These are phyloP conservation scores for Sclerotiophoma versabilis DNA, from an alignment of 2,329 filamentous ascomycete species.

Conservation along the genomic window DNA sequence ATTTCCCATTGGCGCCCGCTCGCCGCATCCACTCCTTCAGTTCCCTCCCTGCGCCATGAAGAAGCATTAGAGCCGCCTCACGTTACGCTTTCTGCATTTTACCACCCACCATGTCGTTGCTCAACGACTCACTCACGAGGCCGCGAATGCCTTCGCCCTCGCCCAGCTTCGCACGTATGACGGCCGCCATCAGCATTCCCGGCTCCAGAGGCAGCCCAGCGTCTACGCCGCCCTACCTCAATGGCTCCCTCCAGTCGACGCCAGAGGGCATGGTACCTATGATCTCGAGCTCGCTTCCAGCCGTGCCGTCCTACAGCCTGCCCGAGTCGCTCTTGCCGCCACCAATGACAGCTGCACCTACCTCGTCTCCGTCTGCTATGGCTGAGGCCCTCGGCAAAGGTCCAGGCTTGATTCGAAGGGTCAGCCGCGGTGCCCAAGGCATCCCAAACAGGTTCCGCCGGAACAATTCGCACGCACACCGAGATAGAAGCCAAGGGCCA, in stretches of 20 bases:
- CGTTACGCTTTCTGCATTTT: slow-evolving; percentile 18
- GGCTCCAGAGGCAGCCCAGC: slow-evolving; percentile 51
- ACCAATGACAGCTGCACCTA: slow-evolving; percentile 56
- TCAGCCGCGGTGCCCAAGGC: slow-evolving; percentile 81
- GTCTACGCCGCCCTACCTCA: slow-evolving; percentile 51
- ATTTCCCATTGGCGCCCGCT: slow-evolving; percentile 35
- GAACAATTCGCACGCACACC: slow-evolving; percentile 75
- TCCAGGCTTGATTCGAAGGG: slow-evolving; percentile 77
- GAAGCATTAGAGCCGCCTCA: slow-evolving; percentile 28
- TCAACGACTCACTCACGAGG: slow-evolving; percentile 38
- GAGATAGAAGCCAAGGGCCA: slow-evolving; percentile 88
- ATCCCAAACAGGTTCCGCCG: slow-evolving; percentile 74
- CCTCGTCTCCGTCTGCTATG: slow-evolving; percentile 63
- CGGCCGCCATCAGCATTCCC: slow-evolving; percentile 45
- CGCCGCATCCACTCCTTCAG: slow-evolving; percentile 27
- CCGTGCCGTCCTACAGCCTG: slow-evolving; percentile 67
- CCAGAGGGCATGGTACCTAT: slow-evolving; percentile 68
- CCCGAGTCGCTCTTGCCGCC: slow-evolving; percentile 72
- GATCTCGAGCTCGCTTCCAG: slow-evolving; percentile 58
- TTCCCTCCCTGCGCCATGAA: slow-evolving; percentile 35
- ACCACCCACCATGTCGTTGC: slow-evolving; percentile 32
- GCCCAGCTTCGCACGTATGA: slow-evolving; percentile 39
- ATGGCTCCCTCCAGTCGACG: slow-evolving; percentile 71
- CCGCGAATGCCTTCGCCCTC: slow-evolving; percentile 45
- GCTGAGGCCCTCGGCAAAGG: slow-evolving; percentile 68